Evolutionary conservation across 306 rosid genomes (phyloP), one percentile per base, ranked within the genome.

Genomic region (Albizia julibrissin): DNA sequence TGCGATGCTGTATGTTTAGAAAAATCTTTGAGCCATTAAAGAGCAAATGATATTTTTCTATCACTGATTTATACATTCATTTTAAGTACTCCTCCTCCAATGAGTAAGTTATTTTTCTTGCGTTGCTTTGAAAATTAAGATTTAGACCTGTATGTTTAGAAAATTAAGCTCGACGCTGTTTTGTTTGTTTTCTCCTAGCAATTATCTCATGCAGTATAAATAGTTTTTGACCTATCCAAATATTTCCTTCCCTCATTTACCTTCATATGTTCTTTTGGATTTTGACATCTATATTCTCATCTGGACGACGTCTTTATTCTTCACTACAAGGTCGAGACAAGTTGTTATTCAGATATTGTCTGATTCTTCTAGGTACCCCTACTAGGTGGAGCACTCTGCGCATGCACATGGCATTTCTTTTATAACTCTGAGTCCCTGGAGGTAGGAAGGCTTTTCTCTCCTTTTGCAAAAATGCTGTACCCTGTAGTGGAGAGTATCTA

Each of bases 401-500:
- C 99, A 13, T 95, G 99, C 82, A 93, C 98, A 8, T 95, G 96
- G 97, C 99, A 95, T 91, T 95, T 95, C 97, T 95, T 95, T 80
- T 93, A 93, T 87, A 93, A 95, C 85, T 88, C 98, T 0, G 92
- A 95, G 74, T 90, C 99, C 50, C 91, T 95, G 18, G 94, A 93
- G 92, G 99, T 93, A 85, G 80, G 68, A 54, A 39, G 0, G 24
- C 16, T 67, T 59, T 71, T 69, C 75, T 69, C 62, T 52, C 79
- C 46, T 47, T 26, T 26, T 56, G 39, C 46, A 64, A 5, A 52
- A 22, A 18, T 6, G 29, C 37, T 70, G 39, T 37, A 11, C 10
- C 59, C 24, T 31, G 52, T 75, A 14, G 31, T 61, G 49, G 34
- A 61, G 67, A 49, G 74, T 37, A 40, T 43, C 50, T 43, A 58